Conservation (phyloP, 768 basidiomycete species). For the Tylopilus rubrobrunneus region DNA sequence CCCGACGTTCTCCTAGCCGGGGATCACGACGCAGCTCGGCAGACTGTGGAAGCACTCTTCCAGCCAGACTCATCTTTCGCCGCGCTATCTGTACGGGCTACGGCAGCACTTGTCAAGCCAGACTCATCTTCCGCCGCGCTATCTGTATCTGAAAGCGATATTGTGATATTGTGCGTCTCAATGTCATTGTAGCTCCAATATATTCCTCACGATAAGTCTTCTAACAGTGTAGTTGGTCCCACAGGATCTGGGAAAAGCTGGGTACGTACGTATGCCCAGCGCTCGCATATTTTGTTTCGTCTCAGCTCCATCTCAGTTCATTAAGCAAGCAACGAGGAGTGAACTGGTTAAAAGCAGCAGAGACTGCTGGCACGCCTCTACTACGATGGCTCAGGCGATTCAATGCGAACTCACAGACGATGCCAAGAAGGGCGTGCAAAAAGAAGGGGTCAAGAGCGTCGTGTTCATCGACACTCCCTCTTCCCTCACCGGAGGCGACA, state of each 20-base stretch:
- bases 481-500: slow-evolving; percentile 11
- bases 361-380: slow-evolving; percentile 1
- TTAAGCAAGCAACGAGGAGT: slow-evolving; percentile 6
- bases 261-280: slow-evolving; percentile 5
- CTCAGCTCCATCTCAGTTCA: slow-evolving; percentile 9
- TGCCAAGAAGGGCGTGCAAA: not conserved
- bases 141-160: slow-evolving; percentile 11
- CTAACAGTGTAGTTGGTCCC: slow-evolving; percentile 14
- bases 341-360: slow-evolving; percentile 1
- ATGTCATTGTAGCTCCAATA: not conserved
- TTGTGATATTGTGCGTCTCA: slow-evolving; percentile 20
- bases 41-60: slow-evolving; percentile 9
- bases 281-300: not conserved
- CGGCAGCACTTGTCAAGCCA: not conserved
- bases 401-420: slow-evolving; percentile 12
- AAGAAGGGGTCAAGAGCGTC: slow-evolving; percentile 5
- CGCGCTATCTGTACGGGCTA: no score
- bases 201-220: not conserved
- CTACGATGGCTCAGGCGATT: slow-evolving; percentile 9
- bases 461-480: slow-evolving; percentile 24
- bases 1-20: not conserved
- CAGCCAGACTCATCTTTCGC: no score
- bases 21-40: slow-evolving; percentile 7
- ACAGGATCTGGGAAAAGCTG: slow-evolving; percentile 21
- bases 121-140: not conserved